Percentiles rank a stretch among this genome's conserved stretches.
phyloP scores from a whole-genome alignment of 805 yeast species.

The Lipomyces starkeyi region DNA sequence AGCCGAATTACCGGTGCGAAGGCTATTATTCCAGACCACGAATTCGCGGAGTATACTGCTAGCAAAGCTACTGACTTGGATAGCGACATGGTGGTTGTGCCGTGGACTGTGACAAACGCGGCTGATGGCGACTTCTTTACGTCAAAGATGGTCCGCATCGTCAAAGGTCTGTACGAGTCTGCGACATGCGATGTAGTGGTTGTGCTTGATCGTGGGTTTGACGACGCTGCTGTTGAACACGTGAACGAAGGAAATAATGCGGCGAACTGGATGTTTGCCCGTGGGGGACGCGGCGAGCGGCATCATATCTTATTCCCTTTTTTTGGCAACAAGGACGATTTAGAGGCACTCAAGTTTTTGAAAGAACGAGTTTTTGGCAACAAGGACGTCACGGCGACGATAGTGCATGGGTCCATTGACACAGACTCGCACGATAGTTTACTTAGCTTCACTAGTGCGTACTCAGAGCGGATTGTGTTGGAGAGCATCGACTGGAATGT shows the following conservation, averaged over 20 bases:
- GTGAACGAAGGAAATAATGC: not conserved
- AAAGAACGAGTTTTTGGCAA: constrained; percentile 31
- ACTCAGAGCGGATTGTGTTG: not conserved
- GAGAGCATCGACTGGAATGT: not conserved
- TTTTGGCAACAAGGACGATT: constrained; percentile 32
- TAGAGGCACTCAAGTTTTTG: constrained; percentile 29
- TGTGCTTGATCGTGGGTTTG: constrained; percentile 13
- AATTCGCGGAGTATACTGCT: constrained; percentile 10
- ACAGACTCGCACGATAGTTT: not conserved
- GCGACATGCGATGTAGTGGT: constrained; percentile 10
- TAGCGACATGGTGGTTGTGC: constrained; percentile 10
- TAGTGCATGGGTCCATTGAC: constrained; percentile 12
- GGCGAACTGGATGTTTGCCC: not conserved
- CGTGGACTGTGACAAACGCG: not conserved
- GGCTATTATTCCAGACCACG: constrained; percentile 15
- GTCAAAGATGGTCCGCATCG: constrained; percentile 17
- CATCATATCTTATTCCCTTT: constrained; percentile 34
- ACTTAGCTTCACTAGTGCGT: not conserved
- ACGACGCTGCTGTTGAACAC: constrained; percentile 1
- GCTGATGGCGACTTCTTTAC: not conserved
- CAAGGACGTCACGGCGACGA: constrained; percentile 24
- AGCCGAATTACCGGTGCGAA: constrained; percentile 11
- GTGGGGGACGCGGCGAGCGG: not conserved
- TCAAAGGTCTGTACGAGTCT: constrained; percentile 34
- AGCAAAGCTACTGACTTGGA: constrained; percentile 4